Percentiles rank a stretch among this genome's conserved stretches.
These are phyloP conservation scores for Speleostelium caveatum DNA, from an alignment of 78 protist species.

Conservation along the genomic window DNA sequence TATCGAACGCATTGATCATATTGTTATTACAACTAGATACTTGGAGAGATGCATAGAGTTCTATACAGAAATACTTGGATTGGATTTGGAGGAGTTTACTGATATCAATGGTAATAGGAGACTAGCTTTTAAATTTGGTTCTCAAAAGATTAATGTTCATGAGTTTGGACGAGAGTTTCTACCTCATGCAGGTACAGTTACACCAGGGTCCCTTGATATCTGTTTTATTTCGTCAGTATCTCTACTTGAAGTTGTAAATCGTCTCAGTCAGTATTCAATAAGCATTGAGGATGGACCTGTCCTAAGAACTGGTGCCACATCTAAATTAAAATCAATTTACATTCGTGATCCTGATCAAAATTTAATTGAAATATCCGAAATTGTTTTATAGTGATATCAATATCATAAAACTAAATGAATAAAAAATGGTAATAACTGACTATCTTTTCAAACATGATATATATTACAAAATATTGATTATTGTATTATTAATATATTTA, in stretches of 20 bases:
- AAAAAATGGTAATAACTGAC: too few species aligned
- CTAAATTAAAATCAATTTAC: conserved; percentile 9
- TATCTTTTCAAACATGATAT: too few species aligned
- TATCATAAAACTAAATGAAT: too few species aligned
- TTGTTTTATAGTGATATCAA: too few species aligned
- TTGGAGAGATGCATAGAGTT: conserved; percentile 8
- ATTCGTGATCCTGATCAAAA: conserved; percentile 52
- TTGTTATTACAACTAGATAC: conserved; percentile 30
- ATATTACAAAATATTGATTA: too few species aligned
- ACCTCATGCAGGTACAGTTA: conserved; percentile 11
- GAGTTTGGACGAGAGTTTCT: conserved; percentile 1
- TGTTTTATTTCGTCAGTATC: conserved; percentile 34
- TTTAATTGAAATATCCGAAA: conserved; percentile 58
- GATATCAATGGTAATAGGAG: conserved; percentile 20
- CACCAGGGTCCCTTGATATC: conserved; percentile 52
- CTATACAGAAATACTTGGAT: conserved; percentile 25
- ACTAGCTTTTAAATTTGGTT: conserved; percentile 12
- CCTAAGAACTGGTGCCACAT: conserved; percentile 45
- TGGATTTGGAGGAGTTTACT: conserved; percentile 5
- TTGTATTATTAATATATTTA: too few species aligned
- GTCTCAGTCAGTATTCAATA: background rate
- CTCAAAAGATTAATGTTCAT: conserved; percentile 61
- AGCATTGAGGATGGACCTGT: conserved; percentile 36
- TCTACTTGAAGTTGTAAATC: background rate
- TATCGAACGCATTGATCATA: conserved; percentile 43